Evolutionary conservation across 495 filamentous ascomycete genomes (phyloP).

Genomic region (Neurospora cerealis): DNA sequence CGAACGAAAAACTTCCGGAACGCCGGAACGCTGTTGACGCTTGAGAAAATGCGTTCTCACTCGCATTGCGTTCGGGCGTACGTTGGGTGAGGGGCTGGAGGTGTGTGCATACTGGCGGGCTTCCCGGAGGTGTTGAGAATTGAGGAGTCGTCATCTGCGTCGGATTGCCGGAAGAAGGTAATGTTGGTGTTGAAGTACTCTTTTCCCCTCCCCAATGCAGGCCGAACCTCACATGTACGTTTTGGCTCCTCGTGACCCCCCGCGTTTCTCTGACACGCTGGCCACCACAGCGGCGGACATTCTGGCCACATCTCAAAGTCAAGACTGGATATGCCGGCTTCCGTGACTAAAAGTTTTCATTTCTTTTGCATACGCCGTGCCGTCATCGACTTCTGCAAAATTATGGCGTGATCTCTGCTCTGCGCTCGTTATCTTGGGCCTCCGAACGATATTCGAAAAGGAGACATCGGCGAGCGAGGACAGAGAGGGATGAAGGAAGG

Average conservation of each 20-base stretch:
- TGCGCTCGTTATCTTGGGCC: background rate
- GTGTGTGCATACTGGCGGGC: background rate
- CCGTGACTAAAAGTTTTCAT: background rate
- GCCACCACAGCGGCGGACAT: background rate
- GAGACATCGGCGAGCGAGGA: background rate
- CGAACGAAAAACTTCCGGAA: background rate
- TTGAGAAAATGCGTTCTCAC: background rate
- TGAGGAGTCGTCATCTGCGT: background rate
- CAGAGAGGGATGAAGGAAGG: background rate
- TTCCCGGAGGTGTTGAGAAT: background rate
- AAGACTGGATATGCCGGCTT: background rate
- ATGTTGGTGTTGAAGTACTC: background rate
- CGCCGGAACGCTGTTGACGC: background rate
- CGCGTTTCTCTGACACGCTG: background rate
- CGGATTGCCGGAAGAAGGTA: background rate
- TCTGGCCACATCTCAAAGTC: background rate
- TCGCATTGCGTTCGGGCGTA: background rate
- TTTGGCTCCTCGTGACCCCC: background rate
- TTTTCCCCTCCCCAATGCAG: background rate
- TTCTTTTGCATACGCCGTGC: background rate
- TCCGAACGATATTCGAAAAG: background rate
- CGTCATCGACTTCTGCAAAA: background rate
- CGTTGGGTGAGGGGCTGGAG: background rate
- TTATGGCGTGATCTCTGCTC: background rate
- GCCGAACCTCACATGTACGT: background rate